Percentiles rank a stretch among this genome's conserved stretches.
Evolutionary conservation across 1,284 basidiomycete species (phyloP).

Genomic region (Cutaneotrichosporon dermatis): DNA sequence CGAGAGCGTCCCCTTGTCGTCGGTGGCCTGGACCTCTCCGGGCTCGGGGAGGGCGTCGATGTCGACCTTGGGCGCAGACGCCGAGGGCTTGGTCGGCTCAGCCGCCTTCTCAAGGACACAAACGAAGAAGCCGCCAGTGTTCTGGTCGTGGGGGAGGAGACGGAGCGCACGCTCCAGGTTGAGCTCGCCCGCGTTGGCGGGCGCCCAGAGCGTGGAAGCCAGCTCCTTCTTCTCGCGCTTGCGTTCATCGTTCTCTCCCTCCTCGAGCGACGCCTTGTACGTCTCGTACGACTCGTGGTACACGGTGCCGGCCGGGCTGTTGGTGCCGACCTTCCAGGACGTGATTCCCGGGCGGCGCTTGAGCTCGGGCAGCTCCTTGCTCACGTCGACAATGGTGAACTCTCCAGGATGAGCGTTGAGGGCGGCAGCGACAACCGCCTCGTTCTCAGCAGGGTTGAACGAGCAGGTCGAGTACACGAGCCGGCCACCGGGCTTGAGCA

Average conservation of each 20-base stretch:
- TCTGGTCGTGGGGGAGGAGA: conserved; percentile 91
- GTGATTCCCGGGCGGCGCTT: conserved; percentile 69
- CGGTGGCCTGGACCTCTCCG: conserved; percentile 18
- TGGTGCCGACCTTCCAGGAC: conserved; percentile 62
- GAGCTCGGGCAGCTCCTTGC: conserved; percentile 64
- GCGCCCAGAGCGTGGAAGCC: conserved; percentile 61
- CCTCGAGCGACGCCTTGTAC: conserved; percentile 28
- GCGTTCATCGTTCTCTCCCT: conserved; percentile 26
- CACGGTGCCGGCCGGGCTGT: conserved; percentile 18
- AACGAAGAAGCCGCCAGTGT: conserved; percentile 97
- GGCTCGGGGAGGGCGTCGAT: conserved; percentile 10
- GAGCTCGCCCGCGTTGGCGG: conserved; percentile 86
- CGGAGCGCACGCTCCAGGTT: conserved; percentile 97
- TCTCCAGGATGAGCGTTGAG: conserved; percentile 70
- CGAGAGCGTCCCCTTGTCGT: conserved; percentile 22
- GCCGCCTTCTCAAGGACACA: conserved; percentile 68
- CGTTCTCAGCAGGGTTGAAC: conserved; percentile 95
- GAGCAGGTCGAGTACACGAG: conserved; percentile 99
- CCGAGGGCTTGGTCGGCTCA: not conserved
- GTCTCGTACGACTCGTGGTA: conserved; percentile 35
- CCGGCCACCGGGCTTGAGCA: conserved; percentile 78
- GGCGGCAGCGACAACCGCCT: conserved; percentile 87
- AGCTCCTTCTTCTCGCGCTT: conserved; percentile 53
- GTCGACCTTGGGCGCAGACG: conserved; percentile 7
- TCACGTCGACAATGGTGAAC: conserved; percentile 78